Percentiles rank a stretch among this genome's conserved stretches.
Evolutionary conservation across 2,329 filamentous ascomycete species (phyloP).

Genomic region (Pseudogymnoascus sp.): DNA sequence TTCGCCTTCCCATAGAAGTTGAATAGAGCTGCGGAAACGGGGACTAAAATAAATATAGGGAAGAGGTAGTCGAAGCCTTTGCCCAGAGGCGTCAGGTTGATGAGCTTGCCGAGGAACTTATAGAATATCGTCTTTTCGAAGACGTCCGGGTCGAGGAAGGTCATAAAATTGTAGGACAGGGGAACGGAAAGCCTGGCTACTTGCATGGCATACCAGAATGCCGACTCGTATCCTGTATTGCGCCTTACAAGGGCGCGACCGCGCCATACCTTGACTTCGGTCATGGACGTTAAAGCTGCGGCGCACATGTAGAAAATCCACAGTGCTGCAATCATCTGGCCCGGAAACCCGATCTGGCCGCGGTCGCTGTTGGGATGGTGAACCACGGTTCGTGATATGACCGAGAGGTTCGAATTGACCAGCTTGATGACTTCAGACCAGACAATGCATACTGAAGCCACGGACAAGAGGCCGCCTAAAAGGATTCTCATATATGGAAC

Average conservation of each 20-base stretch:
- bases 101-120: slow-evolving; percentile 70
- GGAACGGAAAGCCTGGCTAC: slow-evolving; percentile 89
- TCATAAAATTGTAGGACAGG: slow-evolving; percentile 92
- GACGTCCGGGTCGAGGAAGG: slow-evolving; percentile 66
- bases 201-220: slow-evolving; percentile 92
- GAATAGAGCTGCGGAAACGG: slow-evolving; percentile 77
- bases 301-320: slow-evolving; percentile 98
- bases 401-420: slow-evolving; percentile 67
- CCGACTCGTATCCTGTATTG: slow-evolving; percentile 86
- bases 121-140: slow-evolving; percentile 79
- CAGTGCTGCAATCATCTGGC: slow-evolving; percentile 71
- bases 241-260: slow-evolving; percentile 82
- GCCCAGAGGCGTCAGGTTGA: slow-evolving; percentile 75
- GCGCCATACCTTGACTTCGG: slow-evolving; percentile 95
- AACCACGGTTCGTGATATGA: slow-evolving; percentile 50
- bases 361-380: slow-evolving; percentile 56
- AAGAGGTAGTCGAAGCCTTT: slow-evolving; percentile 82
- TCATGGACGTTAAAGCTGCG: slow-evolving; percentile 78
- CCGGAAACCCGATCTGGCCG: slow-evolving; percentile 73
- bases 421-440: slow-evolving; percentile 91
- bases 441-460: slow-evolving; percentile 74
- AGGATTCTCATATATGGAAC: slow-evolving; percentile 59
- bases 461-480: slow-evolving; percentile 57
- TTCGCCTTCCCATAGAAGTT: slow-evolving; percentile 79
- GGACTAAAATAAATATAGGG: slow-evolving; percentile 77